These are phyloP conservation scores for Cercospora zeina DNA, from an alignment of 2,329 filamentous ascomycete species.

Conservation along the genomic window DNA sequence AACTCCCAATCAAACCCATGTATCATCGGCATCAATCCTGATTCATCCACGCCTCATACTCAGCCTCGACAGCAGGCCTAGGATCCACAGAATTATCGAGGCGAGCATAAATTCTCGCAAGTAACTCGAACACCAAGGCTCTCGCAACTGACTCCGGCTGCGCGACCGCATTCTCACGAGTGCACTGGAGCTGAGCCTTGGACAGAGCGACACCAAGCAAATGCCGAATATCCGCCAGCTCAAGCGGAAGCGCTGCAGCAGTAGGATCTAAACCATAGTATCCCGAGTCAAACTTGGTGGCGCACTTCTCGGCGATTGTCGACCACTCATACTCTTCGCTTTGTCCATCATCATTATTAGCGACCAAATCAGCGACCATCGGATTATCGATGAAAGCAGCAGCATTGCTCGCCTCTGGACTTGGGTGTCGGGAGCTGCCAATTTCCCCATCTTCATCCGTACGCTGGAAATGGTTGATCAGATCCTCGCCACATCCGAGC, in stretches of 20 bases:
- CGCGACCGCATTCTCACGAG: background rate
- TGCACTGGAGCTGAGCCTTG: background rate
- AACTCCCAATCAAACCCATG: background rate
- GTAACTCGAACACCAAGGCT: background rate
- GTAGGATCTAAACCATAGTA: conserved; percentile 11
- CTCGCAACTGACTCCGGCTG: background rate
- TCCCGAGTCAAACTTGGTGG: background rate
- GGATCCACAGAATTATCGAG: conserved; percentile 6
- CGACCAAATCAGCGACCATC: background rate
- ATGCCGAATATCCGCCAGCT: background rate
- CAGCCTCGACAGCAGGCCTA: background rate
- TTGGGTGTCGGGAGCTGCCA: background rate
- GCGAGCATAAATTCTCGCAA: conserved; percentile 1
- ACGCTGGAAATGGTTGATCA: background rate
- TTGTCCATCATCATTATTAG: conserved; percentile 8
- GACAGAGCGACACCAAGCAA: background rate
- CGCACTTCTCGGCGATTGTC: background rate
- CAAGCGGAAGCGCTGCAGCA: background rate
- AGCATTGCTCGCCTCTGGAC: background rate
- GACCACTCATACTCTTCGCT: background rate
- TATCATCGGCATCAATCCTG: background rate
- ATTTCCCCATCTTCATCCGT: background rate
- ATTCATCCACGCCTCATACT: background rate
- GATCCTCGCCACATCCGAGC: background rate
- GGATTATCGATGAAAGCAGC: background rate